Evolutionary conservation across 257 asterid genomes (phyloP).

Genomic region (Solanum etuberosum): DNA sequence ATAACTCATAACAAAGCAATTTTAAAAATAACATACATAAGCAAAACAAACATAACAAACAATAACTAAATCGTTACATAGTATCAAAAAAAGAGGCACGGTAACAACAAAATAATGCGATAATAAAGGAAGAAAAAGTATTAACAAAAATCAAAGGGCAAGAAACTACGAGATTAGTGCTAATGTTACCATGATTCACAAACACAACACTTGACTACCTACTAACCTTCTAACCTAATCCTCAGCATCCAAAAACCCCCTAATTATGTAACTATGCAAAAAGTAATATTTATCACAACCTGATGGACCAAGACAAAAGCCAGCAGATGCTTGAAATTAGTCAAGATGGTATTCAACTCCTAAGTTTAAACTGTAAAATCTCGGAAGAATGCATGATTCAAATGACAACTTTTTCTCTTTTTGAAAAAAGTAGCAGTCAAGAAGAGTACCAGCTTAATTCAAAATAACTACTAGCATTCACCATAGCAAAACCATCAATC

Average conservation of each 20-base stretch:
- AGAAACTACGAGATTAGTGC: background rate
- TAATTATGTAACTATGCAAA: background rate
- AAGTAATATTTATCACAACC: background rate
- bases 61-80: background rate
- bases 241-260: background rate
- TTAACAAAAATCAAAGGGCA: background rate
- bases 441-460: background rate
- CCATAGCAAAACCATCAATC: background rate
- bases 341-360: background rate
- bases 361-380: background rate
- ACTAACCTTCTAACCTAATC: background rate
- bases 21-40: background rate
- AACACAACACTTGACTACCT: background rate
- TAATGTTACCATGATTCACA: background rate
- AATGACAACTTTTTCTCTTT: background rate
- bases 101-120: background rate
- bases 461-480: background rate
- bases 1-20: background rate
- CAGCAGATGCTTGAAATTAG: background rate
- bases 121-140: background rate
- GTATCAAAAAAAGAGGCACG: background rate
- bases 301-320: background rate
- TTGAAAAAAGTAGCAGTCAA: background rate
- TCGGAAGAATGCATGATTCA: background rate
- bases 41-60: background rate